Conservation (phyloP, 1,139 yeast genomes). For the Debaryomycetaceae sp. region DNA sequence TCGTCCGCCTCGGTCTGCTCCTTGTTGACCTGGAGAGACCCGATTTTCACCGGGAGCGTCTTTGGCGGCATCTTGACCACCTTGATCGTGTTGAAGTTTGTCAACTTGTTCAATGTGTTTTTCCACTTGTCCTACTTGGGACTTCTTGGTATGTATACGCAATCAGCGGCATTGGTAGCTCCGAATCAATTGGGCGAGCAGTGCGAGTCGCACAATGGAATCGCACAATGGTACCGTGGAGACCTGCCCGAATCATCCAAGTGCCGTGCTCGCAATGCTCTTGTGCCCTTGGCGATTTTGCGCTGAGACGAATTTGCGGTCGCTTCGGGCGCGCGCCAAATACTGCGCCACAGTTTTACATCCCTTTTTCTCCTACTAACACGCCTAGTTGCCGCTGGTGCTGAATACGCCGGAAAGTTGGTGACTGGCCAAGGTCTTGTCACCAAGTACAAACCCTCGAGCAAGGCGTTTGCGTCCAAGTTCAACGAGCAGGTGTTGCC, state of each 20-base stretch:
- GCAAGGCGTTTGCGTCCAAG: slow-evolving; percentile 34
- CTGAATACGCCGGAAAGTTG: slow-evolving; percentile 64
- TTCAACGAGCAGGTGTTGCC: slow-evolving; percentile 41
- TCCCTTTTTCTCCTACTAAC: slow-evolving; percentile 14
- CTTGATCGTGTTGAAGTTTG: slow-evolving; percentile 61
- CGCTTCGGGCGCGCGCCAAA: neutral
- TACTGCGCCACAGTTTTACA: neutral
- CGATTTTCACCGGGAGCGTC: slow-evolving; percentile 71
- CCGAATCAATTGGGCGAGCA: too few species aligned
- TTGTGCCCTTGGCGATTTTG: neutral
- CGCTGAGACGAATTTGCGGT: neutral
- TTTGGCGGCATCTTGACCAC: slow-evolving; percentile 61
- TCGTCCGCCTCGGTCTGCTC: slow-evolving; percentile 15
- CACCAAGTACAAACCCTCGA: slow-evolving; percentile 56
- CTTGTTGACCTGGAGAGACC: slow-evolving; percentile 80
- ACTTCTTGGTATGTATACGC: slow-evolving; percentile 40
- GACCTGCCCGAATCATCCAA: neutral
- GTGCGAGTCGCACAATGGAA: too few species aligned
- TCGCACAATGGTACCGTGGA: neutral
- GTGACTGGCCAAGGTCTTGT: slow-evolving; percentile 70
- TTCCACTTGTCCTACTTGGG: slow-evolving; percentile 50
- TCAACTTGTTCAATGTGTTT: slow-evolving; percentile 65
- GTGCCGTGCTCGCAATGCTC: too few species aligned
- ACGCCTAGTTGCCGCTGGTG: slow-evolving; percentile 52
- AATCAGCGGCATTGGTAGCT: too few species aligned